A percentile compares a stretch with the other conserved stretches of the same genome.
Conservation (phyloP, 2,329 filamentous ascomycete genomes). For the Teratosphaeria gauchensis region DNA sequence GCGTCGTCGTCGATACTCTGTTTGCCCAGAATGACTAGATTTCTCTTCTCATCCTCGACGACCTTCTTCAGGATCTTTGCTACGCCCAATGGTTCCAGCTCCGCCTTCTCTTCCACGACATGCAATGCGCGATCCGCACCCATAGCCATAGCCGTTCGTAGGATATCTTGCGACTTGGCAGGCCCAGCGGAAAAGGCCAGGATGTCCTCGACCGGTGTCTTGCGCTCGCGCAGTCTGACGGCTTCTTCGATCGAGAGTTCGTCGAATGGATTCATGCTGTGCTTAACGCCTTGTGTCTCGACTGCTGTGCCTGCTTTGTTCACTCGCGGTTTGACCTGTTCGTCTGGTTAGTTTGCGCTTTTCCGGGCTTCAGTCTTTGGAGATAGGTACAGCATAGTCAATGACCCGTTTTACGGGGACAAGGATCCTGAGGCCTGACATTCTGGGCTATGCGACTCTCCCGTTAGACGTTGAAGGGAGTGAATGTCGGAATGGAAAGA, state of each 20-base stretch:
- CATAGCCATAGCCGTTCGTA: conserved; percentile 98
- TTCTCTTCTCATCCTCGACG: conserved; percentile 74
- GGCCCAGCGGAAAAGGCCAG: conserved; percentile 82
- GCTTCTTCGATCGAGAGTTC: conserved; percentile 96
- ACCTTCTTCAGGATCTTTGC: conserved; percentile 78
- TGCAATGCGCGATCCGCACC: conserved; percentile 87
- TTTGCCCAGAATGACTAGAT: conserved; percentile 90
- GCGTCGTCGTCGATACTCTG: conserved; percentile 97
- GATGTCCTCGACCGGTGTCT: conserved; percentile 72
- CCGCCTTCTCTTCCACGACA: conserved; percentile 58
- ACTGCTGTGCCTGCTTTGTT: conserved; percentile 71
- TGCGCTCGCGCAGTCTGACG: conserved; percentile 84
- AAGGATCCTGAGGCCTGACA: conserved; percentile 44
- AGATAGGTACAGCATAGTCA: conserved; percentile 44
- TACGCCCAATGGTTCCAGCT: conserved; percentile 81
- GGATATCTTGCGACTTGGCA: conserved; percentile 73
- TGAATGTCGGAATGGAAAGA: not conserved
- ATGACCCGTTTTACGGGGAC: conserved; percentile 50
- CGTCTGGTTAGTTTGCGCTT: not conserved
- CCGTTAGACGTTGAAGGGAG: not conserved
- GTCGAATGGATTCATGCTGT: conserved; percentile 98
- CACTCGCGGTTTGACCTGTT: conserved; percentile 58
- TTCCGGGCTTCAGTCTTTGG: conserved; percentile 1
- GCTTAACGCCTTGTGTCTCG: conserved; percentile 87
- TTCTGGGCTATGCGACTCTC: conserved; percentile 15